phyloP scores from a whole-genome alignment of 345 rosid genomes.

The Eucalyptus pauciflora region DNA sequence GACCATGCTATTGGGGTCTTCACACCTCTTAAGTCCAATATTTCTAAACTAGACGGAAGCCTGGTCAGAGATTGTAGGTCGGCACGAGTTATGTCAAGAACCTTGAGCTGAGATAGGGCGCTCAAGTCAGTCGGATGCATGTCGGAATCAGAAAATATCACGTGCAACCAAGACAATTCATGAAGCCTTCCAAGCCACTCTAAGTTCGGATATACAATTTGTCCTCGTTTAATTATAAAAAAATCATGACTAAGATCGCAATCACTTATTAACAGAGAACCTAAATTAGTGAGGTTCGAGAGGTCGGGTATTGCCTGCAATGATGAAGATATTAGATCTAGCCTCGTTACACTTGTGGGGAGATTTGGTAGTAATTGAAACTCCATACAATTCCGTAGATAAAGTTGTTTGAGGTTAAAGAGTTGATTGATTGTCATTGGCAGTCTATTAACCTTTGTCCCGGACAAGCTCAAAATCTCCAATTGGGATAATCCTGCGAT shows the following conservation, averaged over 20 bases:
- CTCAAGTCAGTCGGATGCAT: neutral
- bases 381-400: accelerated
- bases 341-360: neutral
- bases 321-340: accelerated
- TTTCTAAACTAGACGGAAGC: neutral
- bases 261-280: accelerated
- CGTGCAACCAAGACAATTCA: accelerated
- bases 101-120: neutral
- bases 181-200: neutral
- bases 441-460: neutral
- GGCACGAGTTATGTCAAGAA: neutral
- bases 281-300: neutral
- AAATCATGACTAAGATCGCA: accelerated
- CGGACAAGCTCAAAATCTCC: accelerated
- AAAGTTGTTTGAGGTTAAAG: accelerated
- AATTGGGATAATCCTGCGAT: neutral
- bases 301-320: accelerated
- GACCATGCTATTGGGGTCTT: neutral
- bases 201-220: neutral
- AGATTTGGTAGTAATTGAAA: neutral
- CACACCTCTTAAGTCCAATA: accelerated
- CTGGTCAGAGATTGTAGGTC: accelerated
- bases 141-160: neutral
- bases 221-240: no score
- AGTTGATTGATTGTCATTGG: neutral